Base-by-base conservation (phyloP, 2,329 filamentous ascomycete genomes). In the Neopestalotiopsis sp. region DNA sequence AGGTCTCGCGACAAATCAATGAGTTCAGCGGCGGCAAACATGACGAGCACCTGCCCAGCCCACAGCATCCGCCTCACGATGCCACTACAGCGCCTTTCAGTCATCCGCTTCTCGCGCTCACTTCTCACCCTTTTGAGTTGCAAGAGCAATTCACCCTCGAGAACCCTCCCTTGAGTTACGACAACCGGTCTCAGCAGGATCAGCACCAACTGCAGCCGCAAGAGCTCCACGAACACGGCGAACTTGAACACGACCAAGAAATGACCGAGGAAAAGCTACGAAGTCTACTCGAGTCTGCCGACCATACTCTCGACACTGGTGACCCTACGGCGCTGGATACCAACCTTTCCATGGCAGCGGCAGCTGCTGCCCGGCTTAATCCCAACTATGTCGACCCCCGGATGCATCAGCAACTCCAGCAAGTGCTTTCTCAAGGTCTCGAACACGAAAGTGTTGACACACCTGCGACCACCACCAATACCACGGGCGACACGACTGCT, bases 1-100 rank as follows among this genome's bases (percentile, higher is more conserved):
- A 97, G 80, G 94, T 95, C 0, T 97, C 94, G 64, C 88, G 94
- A 65, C 93, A 93, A 78, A 89, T 96, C 69, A 62, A 62, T 32
- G 92, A 92, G 73, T 84, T 90, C 17, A 88, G 85, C 70, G 87
- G 90, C 74, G 87, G 90, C 74, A 90, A 89, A 76, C 87, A 85
- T 66, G 87, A 88, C 73, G 84, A 84, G 68, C 81, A 87, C 70
- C 84, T 83, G 4, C 81, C 81, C 71, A 76, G 86, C 70, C 85
- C 80, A 73, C 82, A 80, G 78, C 85, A 80, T 73, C 79, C 76
- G 72, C 77, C 61, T 14, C 59, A 40, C 65, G 62, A 65, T 65
- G 45, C 40, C 13, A 67, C 58, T 14, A 53, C 66, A 9, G 67
- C 61, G 14, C 38, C 66, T 5, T 67, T 61, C 66, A 14, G 61